Conservation (phyloP, 2,329 filamentous ascomycete species). For the Fusarium newnesense region DNA sequence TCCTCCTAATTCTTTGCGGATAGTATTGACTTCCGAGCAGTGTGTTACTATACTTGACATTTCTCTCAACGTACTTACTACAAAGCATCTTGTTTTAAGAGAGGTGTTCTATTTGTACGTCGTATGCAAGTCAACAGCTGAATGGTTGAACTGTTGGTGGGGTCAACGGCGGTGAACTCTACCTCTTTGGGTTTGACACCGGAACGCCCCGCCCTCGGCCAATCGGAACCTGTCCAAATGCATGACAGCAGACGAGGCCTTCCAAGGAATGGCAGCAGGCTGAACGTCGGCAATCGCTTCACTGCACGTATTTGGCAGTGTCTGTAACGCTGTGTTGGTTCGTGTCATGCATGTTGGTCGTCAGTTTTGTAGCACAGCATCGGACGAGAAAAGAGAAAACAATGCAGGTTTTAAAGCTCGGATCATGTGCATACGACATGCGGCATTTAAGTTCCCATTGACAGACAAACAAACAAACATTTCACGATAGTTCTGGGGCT, state of each 20-base stretch:
- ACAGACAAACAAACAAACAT: not conserved
- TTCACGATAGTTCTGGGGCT: not conserved
- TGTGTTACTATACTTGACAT: rapidly evolving
- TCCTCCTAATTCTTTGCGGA: rapidly evolving
- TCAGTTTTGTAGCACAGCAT: not conserved
- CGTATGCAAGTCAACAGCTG: too few species aligned
- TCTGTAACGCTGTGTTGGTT: not conserved
- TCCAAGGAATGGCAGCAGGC: not conserved
- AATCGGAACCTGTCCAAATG: not conserved
- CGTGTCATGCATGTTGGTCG: constrained; percentile 3
- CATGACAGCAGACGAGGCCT: not conserved
- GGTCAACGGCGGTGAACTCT: not conserved
- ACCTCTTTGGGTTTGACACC: not conserved
- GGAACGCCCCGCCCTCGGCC: rapidly evolving
- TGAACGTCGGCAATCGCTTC: not conserved
- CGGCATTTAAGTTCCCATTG: constrained; percentile 3
- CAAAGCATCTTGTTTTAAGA: not conserved
- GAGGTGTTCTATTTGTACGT: too few species aligned
- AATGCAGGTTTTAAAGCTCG: not conserved
- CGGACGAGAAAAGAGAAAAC: constrained; percentile 11
- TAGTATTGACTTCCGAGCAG: too few species aligned
- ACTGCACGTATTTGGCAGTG: not conserved
- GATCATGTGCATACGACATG: not conserved
- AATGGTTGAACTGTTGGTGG: too few species aligned
- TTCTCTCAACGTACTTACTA: rapidly evolving